Conservation (phyloP, 1,284 basidiomycete species). For the Leccinum cinnamomeum region DNA sequence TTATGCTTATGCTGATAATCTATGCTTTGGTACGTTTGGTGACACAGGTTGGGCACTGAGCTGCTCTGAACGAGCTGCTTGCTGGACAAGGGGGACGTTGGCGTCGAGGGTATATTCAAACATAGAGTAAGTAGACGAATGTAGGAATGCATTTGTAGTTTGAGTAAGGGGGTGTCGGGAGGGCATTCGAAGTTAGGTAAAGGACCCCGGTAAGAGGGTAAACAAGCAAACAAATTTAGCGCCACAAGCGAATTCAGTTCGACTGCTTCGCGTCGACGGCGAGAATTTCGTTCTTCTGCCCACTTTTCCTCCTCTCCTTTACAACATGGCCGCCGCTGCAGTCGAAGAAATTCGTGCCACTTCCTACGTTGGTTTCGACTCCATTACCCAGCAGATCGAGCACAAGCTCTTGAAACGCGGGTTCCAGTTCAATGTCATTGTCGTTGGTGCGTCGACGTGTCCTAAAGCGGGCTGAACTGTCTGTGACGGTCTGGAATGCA, state of each 20-base stretch:
- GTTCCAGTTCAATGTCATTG: slow-evolving; percentile 98
- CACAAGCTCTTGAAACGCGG: slow-evolving; percentile 99
- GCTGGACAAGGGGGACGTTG: not conserved
- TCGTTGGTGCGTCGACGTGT: slow-evolving; percentile 71
- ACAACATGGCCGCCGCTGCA: slow-evolving; percentile 42
- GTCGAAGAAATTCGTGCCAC: slow-evolving; percentile 82
- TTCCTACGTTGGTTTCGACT: slow-evolving; percentile 93
- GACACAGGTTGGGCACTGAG: slow-evolving; percentile 34
- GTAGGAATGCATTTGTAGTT: slow-evolving; percentile 6
- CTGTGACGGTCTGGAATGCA: slow-evolving; percentile 30
- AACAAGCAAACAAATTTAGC: slow-evolving; percentile 37
- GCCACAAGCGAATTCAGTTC: slow-evolving; percentile 28
- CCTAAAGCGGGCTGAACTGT: not conserved
- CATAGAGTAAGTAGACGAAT: not conserved
- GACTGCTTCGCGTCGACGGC: slow-evolving; percentile 11
- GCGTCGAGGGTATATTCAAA: not conserved
- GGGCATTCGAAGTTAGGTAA: slow-evolving; percentile 13
- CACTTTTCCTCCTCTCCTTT: slow-evolving; percentile 16
- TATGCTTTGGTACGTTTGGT: slow-evolving; percentile 18
- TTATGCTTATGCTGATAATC: slow-evolving; percentile 35
- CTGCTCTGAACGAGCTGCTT: slow-evolving; percentile 31
- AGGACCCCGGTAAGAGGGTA: slow-evolving; percentile 28
- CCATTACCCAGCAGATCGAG: slow-evolving; percentile 97
- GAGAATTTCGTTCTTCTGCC: slow-evolving; percentile 26
- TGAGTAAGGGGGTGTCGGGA: slow-evolving; percentile 21